These are phyloP conservation scores for Ceratobasidium sp. DNA, from an alignment of 1,284 basidiomycete genomes.

Conservation along the genomic window DNA sequence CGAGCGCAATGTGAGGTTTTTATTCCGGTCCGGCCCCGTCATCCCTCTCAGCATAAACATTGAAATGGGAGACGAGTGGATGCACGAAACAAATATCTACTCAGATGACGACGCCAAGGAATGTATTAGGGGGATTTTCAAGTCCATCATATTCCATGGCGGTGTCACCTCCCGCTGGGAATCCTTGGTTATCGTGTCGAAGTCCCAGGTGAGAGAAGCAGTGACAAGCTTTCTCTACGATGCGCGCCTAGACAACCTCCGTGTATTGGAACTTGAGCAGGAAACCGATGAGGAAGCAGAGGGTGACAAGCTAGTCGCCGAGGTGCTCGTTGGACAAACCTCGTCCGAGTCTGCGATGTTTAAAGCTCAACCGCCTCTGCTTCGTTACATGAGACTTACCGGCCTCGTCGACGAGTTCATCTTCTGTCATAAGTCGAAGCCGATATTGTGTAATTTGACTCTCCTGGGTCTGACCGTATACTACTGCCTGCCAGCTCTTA, in stretches of 20 bases:
- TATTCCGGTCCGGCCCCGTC: neutral
- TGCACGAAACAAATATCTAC: neutral
- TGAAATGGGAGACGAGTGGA: neutral
- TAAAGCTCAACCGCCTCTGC: neutral
- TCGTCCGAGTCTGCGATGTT: neutral
- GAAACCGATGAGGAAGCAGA: neutral
- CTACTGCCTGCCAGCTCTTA: neutral
- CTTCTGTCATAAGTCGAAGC: neutral
- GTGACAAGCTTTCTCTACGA: neutral
- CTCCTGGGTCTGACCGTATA: neutral
- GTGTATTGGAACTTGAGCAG: neutral
- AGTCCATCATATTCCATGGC: neutral
- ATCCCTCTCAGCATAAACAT: neutral
- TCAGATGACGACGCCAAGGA: too few relatives aligned
- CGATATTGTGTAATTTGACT: constrained; percentile 10
- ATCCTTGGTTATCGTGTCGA: neutral
- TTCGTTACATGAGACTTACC: neutral
- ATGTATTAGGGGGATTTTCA: neutral
- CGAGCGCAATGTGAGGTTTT: neutral
- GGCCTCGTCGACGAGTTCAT: neutral
- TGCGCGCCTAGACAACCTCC: neutral
- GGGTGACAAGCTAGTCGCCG: neutral
- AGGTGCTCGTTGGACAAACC: neutral
- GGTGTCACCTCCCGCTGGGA: neutral
- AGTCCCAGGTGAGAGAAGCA: neutral